phyloP scores from a whole-genome alignment of 2,329 filamentous ascomycete genomes.

The Neopestalotiopsis sp. region DNA sequence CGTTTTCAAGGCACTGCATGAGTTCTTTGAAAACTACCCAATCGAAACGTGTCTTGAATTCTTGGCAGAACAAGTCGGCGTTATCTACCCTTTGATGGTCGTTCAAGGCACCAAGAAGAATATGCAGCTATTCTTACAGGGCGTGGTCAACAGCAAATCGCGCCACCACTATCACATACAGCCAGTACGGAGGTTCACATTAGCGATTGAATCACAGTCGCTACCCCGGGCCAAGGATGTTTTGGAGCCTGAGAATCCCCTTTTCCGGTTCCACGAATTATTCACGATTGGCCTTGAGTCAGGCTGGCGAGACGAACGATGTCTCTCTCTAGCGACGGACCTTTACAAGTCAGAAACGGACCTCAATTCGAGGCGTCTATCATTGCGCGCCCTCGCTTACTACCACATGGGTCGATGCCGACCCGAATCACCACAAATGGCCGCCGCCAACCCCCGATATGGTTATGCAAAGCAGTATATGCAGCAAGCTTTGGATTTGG shows the following conservation, averaged over 20 bases:
- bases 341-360: constrained; percentile 11
- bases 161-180: constrained; percentile 11
- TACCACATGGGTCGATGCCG: constrained; percentile 14
- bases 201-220: background rate
- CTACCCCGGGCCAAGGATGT: background rate
- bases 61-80: constrained; percentile 2
- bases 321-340: constrained; percentile 4
- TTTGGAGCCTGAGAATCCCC: constrained; percentile 8
- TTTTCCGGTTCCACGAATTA: constrained; percentile 14
- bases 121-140: constrained; percentile 12
- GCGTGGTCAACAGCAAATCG: constrained; percentile 12
- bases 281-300: constrained; percentile 9
- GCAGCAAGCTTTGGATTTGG: constrained; percentile 9
- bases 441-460: background rate
- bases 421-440: background rate
- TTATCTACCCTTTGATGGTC: constrained; percentile 14
- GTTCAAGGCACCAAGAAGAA: constrained; percentile 5
- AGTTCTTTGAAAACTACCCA: constrained; percentile 9
- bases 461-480: constrained; percentile 14
- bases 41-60: constrained; percentile 14
- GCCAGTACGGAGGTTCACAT: constrained; percentile 3
- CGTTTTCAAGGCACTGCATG: constrained; percentile 13
- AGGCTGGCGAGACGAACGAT: constrained; percentile 3
- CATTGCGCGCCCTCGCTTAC: constrained; percentile 16
- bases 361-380: constrained; percentile 6